Base-by-base conservation (phyloP, 2,329 filamentous ascomycete genomes). In the Lachnellula cervina region DNA sequence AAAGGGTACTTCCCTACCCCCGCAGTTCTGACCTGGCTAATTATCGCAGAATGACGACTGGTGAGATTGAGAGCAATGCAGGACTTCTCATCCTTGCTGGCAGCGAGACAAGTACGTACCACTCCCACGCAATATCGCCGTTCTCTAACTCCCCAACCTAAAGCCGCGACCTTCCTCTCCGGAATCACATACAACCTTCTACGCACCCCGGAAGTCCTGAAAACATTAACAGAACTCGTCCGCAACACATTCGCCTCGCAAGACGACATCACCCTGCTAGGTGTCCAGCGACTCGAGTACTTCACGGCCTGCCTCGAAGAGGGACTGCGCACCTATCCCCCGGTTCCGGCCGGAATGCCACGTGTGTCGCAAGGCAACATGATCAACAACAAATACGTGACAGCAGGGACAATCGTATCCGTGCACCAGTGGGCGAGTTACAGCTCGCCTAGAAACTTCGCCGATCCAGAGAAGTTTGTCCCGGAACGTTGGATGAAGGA, bases 241-340 rank as follows among this genome's bases (percentile, higher is more conserved):
- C 50, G 54, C 3, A 52, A 32, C 7, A 51, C 47, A 21, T 56
- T 59, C 16, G 4, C 47, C 8, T 16, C 4, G 19, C 45, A 46
- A 7, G 16, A n/a, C 7, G 37, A 51, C 13, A 59, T 59, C 19
- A 54, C 14, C 28, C 21, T 44, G 1, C 14, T 23, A 21, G 34
- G 5, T 11, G 34, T 51, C 11, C 23, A 47, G 8, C 42, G 43
- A 17, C 28, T 59, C 32, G 14, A 46, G 5, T 59, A 59, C 37
- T 68, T 77, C 3, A 65, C 64, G 6, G 74, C 73, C 5, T 73
- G 71, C 53, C 68, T 77, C 37, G 70, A 55, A 32, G 55, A 60
- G 19, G 35, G 48, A 1, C 21, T 60, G 1, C 49, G 55, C 4
- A 37, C 49, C 4, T 55, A 44, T 14, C 52, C 55, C 2, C 58